Conservation (phyloP, 2,329 filamentous ascomycete genomes). For the Neurospora sp. region DNA sequence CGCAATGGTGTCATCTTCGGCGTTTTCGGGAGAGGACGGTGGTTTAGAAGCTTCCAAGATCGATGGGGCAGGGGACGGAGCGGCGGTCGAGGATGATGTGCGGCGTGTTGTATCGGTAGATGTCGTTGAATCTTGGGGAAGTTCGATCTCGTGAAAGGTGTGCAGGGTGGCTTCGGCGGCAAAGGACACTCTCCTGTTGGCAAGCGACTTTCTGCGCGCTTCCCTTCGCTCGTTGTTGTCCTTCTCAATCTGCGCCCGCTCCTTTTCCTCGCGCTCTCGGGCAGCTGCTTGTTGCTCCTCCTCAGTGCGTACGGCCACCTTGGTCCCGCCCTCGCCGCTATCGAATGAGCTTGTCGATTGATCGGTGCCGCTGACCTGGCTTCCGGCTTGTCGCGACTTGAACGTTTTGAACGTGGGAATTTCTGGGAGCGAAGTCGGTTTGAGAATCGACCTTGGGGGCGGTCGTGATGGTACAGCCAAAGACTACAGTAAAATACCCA, state of each 20-base stretch:
- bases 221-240: conserved; percentile 65
- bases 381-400: conserved; percentile 45
- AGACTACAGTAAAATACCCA: conserved; percentile 32
- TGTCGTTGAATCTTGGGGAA: conserved; percentile 76
- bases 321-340: conserved; percentile 30
- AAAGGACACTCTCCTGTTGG: conserved; percentile 90
- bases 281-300: conserved; percentile 62
- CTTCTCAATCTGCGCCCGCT: conserved; percentile 47
- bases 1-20: conserved; percentile 57
- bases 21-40: conserved; percentile 53
- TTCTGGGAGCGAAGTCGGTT: conserved; percentile 57
- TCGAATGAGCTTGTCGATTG: conserved; percentile 14
- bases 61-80: conserved; percentile 20
- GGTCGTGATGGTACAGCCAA: conserved; percentile 41
- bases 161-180: conserved; percentile 94
- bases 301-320: conserved; percentile 57
- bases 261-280: conserved; percentile 58
- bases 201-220: conserved; percentile 82
- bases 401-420: conserved; percentile 59
- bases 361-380: conserved; percentile 29
- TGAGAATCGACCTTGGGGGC: conserved; percentile 63
- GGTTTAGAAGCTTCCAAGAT: conserved; percentile 42
- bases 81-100: conserved; percentile 47
- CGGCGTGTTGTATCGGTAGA: conserved; percentile 67
- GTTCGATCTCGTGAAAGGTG: conserved; percentile 91